Conservation (phyloP, 768 basidiomycete species). For the Trametes gibbosa region DNA sequence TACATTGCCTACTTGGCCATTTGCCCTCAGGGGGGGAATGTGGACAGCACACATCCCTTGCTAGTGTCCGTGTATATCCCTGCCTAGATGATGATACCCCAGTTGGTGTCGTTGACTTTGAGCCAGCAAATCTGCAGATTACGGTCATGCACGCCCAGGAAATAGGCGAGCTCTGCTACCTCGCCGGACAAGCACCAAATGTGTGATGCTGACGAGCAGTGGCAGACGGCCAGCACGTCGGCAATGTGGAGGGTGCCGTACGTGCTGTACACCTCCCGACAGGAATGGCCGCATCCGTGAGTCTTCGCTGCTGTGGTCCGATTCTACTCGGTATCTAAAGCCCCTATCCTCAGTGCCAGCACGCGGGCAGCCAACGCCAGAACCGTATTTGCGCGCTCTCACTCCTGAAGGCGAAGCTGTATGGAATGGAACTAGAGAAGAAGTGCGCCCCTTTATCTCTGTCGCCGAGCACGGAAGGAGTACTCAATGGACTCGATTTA, state of each 20-base stretch:
- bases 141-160: conserved; percentile 11
- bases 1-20: conserved; percentile 15
- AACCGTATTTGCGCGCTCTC: conserved; percentile 14
- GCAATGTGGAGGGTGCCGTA: conserved; percentile 13
- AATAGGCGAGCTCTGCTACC: conserved; percentile 4
- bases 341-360: conserved; percentile 11
- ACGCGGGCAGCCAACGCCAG: conserved; percentile 3
- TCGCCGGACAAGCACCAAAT: not conserved
- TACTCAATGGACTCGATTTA: not conserved
- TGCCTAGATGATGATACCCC: conserved; percentile 15
- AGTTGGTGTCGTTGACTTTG: conserved; percentile 2
- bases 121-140: conserved; percentile 17
- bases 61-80: conserved; percentile 21
- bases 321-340: not conserved
- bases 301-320: not conserved
- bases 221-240: conserved; percentile 7
- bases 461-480: not conserved
- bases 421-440: conserved; percentile 17
- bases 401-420: conserved; percentile 18
- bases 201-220: not conserved
- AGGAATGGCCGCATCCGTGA: conserved; percentile 15
- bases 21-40: conserved; percentile 8
- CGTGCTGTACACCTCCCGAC: conserved; percentile 18
- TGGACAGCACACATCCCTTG: conserved; percentile 11
- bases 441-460: not conserved